Conservation (phyloP, 148 eudicot genomes). For the Dysphania ambrosioides region DNA sequence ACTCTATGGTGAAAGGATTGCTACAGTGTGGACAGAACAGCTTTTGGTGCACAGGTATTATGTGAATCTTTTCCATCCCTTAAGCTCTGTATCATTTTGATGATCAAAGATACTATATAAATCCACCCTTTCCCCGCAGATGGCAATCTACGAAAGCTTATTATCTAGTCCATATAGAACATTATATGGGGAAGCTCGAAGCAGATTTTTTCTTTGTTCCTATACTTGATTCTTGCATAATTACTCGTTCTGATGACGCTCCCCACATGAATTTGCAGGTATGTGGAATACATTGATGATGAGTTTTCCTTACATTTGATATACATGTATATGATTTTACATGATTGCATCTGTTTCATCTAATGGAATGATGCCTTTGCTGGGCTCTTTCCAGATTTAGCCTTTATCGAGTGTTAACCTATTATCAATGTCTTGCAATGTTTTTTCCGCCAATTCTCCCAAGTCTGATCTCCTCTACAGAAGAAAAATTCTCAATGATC, state of each 20-base stretch:
- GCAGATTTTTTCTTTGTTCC: constrained; percentile 96
- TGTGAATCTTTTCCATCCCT: background rate
- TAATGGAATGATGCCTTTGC: constrained; percentile 1
- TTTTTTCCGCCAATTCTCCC: too few relatives aligned
- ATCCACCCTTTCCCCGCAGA: constrained; percentile 44
- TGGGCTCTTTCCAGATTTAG: background rate
- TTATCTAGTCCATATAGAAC: constrained; percentile 88
- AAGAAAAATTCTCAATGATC: background rate
- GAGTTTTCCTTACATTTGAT: constrained; percentile 16
- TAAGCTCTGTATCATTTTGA: background rate
- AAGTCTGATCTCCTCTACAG: background rate
- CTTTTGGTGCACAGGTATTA: constrained; percentile 97
- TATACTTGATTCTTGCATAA: constrained; percentile 87
- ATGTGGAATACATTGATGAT: constrained; percentile 14
- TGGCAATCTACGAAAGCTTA: constrained; percentile 86
- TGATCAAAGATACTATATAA: constrained; percentile 2
- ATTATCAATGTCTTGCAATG: background rate
- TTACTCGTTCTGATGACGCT: constrained; percentile 89
- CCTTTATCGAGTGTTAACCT: background rate
- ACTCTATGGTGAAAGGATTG: constrained; percentile 68
- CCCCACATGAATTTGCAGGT: constrained; percentile 83
- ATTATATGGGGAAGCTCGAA: constrained; percentile 80
- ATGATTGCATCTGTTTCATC: background rate
- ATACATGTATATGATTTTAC: background rate
- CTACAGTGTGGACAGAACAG: constrained; percentile 80